Evolutionary conservation across 257 asterid species (phyloP), one percentile per base, ranked within the genome.

Genomic region (Anisodus tanguticus): DNA sequence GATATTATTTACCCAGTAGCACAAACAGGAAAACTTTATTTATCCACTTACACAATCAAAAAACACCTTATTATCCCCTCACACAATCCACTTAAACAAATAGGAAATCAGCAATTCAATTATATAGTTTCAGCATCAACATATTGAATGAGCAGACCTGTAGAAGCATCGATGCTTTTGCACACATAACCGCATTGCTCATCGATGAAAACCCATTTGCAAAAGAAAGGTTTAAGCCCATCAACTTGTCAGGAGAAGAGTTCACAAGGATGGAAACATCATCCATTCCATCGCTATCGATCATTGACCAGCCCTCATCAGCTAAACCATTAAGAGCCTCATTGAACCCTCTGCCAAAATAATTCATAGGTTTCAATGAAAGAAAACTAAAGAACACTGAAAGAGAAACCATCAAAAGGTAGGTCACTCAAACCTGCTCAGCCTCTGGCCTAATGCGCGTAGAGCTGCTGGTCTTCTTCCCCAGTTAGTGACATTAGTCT

Each of bases 381-480:
- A 83, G 67, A 17, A 11, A 84, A n/a, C 9, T 4, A 11, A 58
- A 85, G n/a, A 79, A 17, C 45, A 31, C 16, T 3, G 58, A 37
- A 84, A 26, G 71, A 16, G 17, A 31, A 82, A 31, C 16, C 13
- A 17, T 11, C 11, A 4, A 47, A 35, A 31, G 9, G 16, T 63
- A 71, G 63, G 80, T 7, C n/a, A 11, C 6, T 39, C 86, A 15
- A 77, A 93, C 98, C 97, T 90, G 95, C 93, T 93, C 89, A 95
- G 86, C 85, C 98, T 88, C 85, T 92, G 95, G 88, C 97, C 88
- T 86, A 93, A 93, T 62, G 97, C 97, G 55, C 98, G 92, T 59
- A 93, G 79, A 88, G 97, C 97, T 79, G 97, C 97, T n/a, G 98
- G 98, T 71, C 97, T 90, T 88, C 97, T 87, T 43, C 97, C 97